Evolutionary conservation across 495 filamentous ascomycete species (phyloP).

Genomic region (Pyrenopolyporus hunteri): DNA sequence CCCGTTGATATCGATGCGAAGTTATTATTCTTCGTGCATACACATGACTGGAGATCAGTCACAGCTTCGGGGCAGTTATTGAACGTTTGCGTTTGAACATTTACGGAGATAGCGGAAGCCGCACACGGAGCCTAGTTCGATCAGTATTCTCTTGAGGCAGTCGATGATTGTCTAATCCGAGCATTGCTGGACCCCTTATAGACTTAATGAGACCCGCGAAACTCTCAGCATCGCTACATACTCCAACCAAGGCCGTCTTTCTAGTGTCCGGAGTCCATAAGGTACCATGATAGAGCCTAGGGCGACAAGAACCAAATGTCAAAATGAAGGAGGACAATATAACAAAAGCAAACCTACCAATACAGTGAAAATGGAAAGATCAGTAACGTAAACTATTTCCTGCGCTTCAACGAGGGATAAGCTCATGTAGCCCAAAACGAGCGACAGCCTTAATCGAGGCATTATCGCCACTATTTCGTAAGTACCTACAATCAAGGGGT

Average conservation of each 20-base stretch:
- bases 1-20: constrained; percentile 46
- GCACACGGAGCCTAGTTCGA: constrained; percentile 54
- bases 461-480: constrained; percentile 13
- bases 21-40: constrained; percentile 57
- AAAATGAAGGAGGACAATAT: background rate
- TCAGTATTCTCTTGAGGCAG: constrained; percentile 10
- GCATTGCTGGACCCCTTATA: background rate
- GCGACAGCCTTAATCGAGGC: constrained; percentile 13
- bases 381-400: constrained; percentile 52
- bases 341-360: constrained; percentile 40
- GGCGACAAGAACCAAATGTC: too few relatives aligned
- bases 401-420: constrained; percentile 30
- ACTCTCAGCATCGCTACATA: too few relatives aligned
- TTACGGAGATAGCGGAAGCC: constrained; percentile 46
- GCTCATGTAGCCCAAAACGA: constrained; percentile 17
- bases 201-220: background rate
- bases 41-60: constrained; percentile 52
- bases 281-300: too few relatives aligned
- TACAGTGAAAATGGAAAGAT: constrained; percentile 48
- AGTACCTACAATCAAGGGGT: background rate
- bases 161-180: background rate
- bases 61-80: constrained; percentile 48
- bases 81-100: constrained; percentile 49
- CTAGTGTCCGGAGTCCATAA: too few relatives aligned
- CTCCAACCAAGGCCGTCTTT: too few relatives aligned